Base-by-base conservation (phyloP, 805 yeast genomes). In the Hanseniaspora guilliermondii region DNA sequence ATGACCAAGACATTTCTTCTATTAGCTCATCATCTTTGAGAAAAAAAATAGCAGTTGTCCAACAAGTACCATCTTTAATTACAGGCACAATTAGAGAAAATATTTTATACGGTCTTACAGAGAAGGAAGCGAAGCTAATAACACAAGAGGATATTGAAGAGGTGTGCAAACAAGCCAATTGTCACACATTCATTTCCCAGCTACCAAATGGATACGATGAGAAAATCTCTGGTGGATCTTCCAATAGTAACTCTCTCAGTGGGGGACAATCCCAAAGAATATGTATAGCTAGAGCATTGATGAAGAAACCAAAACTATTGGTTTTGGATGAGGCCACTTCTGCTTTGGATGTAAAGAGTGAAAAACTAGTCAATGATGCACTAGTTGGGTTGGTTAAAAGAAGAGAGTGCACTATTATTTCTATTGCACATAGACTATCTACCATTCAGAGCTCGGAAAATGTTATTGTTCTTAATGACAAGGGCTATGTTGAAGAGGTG, bases 231-330 rank as follows among this genome's bases (percentile, higher is more conserved):
- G 80, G 96, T 2, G 79, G 89, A 56, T 76, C 76, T 24, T 71
- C 77, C 0, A 62, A 78, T 32, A 52, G 49, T 32, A 52, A 52
- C 21, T 52, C 55, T 11, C 65, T 91, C 9, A 88, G 97, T n/a
- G 95, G 95, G 45, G 98, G 98, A 2, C 97, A 93, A 65, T 73
- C 83, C 42, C 97, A 93, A 64, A 72, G 97, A 58, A 73, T 93
- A 1, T 83, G 94, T 0, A 80, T 93, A 53, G 96, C 95, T 0
- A 74, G 97, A 53, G 95, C 95, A 0, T 62, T 93, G 33, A 62
- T 89, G 9, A 73, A 93, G 49, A 73, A 76, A 39, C 95, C 97
- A 0, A 71, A 81, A n/a, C 73, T 93, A 6, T 65, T 80, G 57
- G 71, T 81, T 38, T 66, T 93, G 47, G 98, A 93, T 66, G 98